Base-by-base conservation (phyloP, 2,329 filamentous ascomycete species). In the Xylaria sp. region DNA sequence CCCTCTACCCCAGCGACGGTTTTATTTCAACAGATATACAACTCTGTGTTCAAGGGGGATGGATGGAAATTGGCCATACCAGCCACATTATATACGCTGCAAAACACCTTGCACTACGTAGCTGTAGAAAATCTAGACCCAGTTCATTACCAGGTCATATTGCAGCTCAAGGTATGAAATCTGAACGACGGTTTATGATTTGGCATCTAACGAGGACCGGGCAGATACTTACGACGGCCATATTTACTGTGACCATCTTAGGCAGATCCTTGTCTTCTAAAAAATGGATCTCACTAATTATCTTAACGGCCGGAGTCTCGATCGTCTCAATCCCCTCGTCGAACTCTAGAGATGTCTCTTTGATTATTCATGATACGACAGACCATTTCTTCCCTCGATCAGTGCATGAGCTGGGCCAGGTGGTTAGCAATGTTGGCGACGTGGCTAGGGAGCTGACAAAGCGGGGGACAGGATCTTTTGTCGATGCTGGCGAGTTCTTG, bases 21-120 rank as follows among this genome's bases (percentile, higher is more conserved):
- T 1, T 83, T 97, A 17, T 91, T 96, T 72, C 85, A 88, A 70
- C 89, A 92, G 71, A 86, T 98, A 23, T 90, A 89, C 72, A 88
- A 86, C 69, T 87, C 88, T 29, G 90, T 97, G 15, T 96, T 98
- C 73, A 89, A 90, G 0, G 89, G 90, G 9, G 95, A 98, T 73
- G 93, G 93, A 68, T 98, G 94, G 94, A 97, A 97, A 76, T 80
- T 99, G 66, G 92, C 92, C 8, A 88, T 98, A 41, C 95, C 94
- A 0, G 95, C 94, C 3, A 84, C 87, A 4, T 82, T 98, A 1
- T 98, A 97, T 74, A 97, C 94, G 0, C 75, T 97, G 27, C 92
- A 97, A 71, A 98, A 97, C 73, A 90, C 91, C n/a, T 79, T 98
- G 55, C 92, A 97, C 75, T 99, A 97, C 72, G 85, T 96, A 54